These are phyloP conservation scores for Phytophthora ohioensis DNA, from an alignment of 352 stramenopile species.

Conservation along the genomic window DNA sequence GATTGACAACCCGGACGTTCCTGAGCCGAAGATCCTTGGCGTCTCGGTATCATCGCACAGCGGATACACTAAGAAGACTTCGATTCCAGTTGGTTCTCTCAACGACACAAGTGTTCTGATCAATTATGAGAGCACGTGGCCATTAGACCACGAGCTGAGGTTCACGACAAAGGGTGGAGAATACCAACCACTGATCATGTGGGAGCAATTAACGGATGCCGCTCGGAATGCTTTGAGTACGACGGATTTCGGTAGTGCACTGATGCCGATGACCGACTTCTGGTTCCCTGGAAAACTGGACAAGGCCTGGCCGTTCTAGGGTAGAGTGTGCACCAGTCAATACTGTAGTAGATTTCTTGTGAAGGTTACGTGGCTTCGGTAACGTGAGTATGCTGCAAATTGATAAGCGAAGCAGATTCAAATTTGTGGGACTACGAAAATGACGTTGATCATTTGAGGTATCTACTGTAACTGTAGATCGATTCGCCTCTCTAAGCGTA, in stretches of 20 bases:
- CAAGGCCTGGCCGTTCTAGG: conserved; percentile 9
- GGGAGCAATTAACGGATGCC: conserved; percentile 20
- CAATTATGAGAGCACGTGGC: conserved; percentile 16
- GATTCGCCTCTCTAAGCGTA: neutral
- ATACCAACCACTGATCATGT: conserved; percentile 25
- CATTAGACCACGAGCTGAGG: conserved; percentile 9
- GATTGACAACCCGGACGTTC: conserved; percentile 36
- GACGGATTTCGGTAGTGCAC: conserved; percentile 34
- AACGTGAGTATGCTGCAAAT: too few species aligned
- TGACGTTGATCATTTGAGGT: too few species aligned
- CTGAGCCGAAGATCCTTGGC: conserved; percentile 9
- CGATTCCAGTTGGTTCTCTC: neutral
- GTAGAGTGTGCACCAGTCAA: neutral
- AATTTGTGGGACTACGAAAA: too few species aligned
- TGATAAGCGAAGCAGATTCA: too few species aligned
- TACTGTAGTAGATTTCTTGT: neutral
- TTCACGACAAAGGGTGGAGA: conserved; percentile 24
- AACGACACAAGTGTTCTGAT: conserved; percentile 2
- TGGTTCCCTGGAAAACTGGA: conserved; percentile 8
- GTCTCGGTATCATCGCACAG: conserved; percentile 9
- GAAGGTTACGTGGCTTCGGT: neutral
- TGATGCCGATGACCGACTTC: conserved; percentile 35
- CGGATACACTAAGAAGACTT: conserved; percentile 8
- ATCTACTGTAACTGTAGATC: too few species aligned
- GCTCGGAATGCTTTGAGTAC: conserved; percentile 17